Evolutionary conservation across 805 yeast species (phyloP), one percentile per base, ranked within the genome.

Genomic region (Candida awuae): DNA sequence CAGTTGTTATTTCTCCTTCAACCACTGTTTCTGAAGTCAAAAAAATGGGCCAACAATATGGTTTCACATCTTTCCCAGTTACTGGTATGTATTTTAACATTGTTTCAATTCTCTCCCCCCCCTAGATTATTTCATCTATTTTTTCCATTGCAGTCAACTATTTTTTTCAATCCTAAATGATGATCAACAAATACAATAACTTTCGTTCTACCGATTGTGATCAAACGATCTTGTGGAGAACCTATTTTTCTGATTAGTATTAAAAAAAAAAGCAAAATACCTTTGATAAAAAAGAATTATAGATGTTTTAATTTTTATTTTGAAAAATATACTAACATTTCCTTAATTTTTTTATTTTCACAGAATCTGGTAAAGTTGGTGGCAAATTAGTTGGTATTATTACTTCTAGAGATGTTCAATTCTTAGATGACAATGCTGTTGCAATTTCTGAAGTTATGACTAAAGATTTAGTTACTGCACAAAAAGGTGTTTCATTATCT

Each of bases 151-250:
- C 33, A 19, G 19, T 30, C 29, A 20, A 9, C 4, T 17, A 8
- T 17, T 4, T 6, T 15, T 7, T 21, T 32, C 9, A 23, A 17
- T 26, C 38, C 51, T 40, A 45, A 27, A 59, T 77, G 84, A 78
- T 77, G 83, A 78, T 71, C 58, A 58, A 58, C 48, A 50, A 56
- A 52, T 54, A 45, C 62, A 59, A 62, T 71, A 87, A 90, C 97
- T 90, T 90, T 90, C 98, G 97, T 90, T 90, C 98, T 90, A 81
- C 97, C 95, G 96, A 81, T 60, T 66, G 62, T 56, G 94, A 82
- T 84, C 92, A 79, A 80, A 82, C 94, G 92, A 87, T 84, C 94
- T 75, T 86, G 96, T 66, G 94, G 97, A 87, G 53, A 80, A 61
- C 53, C 62, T 56, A 55, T 60, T 51, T 56, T 31, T 54, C 77